Evolutionary conservation across 2,329 filamentous ascomycete genomes (phyloP), one percentile per base, ranked within the genome.

Genomic region (Colletotrichum noveboracense): DNA sequence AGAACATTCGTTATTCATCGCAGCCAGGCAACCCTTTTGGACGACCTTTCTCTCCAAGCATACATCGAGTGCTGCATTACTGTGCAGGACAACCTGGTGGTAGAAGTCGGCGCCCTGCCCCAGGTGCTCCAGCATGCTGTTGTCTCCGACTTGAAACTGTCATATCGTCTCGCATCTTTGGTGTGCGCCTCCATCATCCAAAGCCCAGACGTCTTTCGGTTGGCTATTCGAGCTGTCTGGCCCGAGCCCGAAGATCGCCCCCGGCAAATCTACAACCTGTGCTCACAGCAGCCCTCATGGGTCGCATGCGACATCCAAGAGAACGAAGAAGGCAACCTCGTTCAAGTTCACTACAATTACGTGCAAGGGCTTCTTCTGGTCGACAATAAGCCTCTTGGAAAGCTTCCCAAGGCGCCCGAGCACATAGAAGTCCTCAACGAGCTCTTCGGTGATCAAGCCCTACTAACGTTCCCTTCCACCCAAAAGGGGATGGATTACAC

Each of bases 401-500:
- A 88, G 14, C 85, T 94, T 0, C 92, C 93, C 0, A 79, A 85
- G 1, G 83, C 89, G 3, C 88, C 91, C 58, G 86, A 86, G 21
- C 79, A 88, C 5, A 84, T 87, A 1, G 64, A 74, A 1, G 79
- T 81, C 2, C 83, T 93, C 9, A 80, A 82, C 7, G 84, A 87
- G 5, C 84, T 94, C 0, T 93, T 94, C 78, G 89, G 89, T 0
- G 82, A 87, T 2, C 87, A 89, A 16, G 84, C 85, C 30, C 85
- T 93, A 0, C 85, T 87, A 1, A 89, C 88, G 0, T 89, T 82
- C 24, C 89, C 91, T 0, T 93, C 92, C 0, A 71, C 77, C 0
- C 75, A 91, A 0, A 80, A 79, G 0, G 91, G 89, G 0, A 92
- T 94, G 89, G 86, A 86, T 1, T 89, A 92, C 71, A 83, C 66